Evolutionary conservation across 2,329 filamentous ascomycete genomes (phyloP).

Genomic region (Blastomyces percursus): DNA sequence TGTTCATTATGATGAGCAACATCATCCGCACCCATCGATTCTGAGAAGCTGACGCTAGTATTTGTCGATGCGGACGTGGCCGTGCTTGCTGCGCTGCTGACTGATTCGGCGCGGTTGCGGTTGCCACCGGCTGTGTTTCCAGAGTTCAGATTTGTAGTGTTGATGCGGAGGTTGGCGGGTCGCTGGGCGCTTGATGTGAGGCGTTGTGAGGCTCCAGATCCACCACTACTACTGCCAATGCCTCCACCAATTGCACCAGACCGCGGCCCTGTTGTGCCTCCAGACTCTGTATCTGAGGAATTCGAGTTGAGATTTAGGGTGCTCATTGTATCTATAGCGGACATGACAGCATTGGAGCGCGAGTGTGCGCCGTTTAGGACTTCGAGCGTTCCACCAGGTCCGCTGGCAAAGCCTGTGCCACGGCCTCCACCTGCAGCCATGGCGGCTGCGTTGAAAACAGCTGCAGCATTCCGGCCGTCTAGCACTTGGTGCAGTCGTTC

Average conservation of each 20-base stretch:
- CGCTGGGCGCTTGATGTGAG: conserved; percentile 12
- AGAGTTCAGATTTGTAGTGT: conserved; percentile 25
- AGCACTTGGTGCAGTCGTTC: conserved; percentile 80
- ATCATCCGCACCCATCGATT: conserved; percentile 21
- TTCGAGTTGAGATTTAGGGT: conserved; percentile 25
- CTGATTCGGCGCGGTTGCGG: conserved; percentile 27
- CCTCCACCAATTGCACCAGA: background rate
- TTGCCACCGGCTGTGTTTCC: conserved; percentile 11
- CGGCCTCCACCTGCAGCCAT: conserved; percentile 94
- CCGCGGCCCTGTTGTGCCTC: conserved; percentile 19
- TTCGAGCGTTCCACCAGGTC: conserved; percentile 37
- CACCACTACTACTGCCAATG: background rate
- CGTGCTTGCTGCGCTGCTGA: conserved; percentile 28
- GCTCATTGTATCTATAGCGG: conserved; percentile 17
- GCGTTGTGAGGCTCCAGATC: conserved; percentile 3
- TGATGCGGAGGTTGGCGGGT: conserved; percentile 27
- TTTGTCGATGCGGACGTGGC: conserved; percentile 30
- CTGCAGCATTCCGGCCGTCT: conserved; percentile 87
- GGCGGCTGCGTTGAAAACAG: conserved; percentile 94
- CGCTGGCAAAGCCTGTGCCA: conserved; percentile 58
- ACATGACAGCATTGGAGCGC: conserved; percentile 17
- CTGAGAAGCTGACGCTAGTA: conserved; percentile 30
- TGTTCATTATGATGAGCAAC: background rate
- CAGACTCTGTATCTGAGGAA: conserved; percentile 32
- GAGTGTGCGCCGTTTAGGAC: conserved; percentile 30